phyloP scores from a whole-genome alignment of 768 basidiomycete species.

The Leucocoprinus sp. region DNA sequence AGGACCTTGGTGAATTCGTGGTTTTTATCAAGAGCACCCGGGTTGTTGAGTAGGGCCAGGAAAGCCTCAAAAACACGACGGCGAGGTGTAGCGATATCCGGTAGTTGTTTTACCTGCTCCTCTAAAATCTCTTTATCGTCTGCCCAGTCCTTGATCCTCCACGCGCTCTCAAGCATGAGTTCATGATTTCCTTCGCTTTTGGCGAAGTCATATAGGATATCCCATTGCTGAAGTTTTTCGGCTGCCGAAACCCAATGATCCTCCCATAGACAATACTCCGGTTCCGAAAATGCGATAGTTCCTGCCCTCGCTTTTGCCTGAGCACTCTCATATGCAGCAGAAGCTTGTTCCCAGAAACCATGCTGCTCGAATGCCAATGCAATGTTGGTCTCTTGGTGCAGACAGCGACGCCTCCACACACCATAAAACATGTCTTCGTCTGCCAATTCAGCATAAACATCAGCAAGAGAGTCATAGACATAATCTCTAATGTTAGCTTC shows the following conservation, averaged over 20 bases:
- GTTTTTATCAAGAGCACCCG: conserved; percentile 74
- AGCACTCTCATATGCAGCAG: conserved; percentile 80
- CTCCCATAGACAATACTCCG: conserved; percentile 97
- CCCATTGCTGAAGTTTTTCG: conserved; percentile 98
- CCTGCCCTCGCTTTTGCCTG: conserved; percentile 80
- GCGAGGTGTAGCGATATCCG: conserved; percentile 89
- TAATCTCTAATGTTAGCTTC: conserved; percentile 74
- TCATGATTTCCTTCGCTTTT: conserved; percentile 87
- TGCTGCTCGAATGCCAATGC: conserved; percentile 90
- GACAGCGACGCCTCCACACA: conserved; percentile 82
- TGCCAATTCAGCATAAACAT: conserved; percentile 89
- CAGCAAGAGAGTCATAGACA: conserved; percentile 84
- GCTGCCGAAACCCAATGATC: conserved; percentile 97
- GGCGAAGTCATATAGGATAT: conserved; percentile 85
- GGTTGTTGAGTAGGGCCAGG: conserved; percentile 79
- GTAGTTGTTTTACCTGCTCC: conserved; percentile 68
- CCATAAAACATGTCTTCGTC: conserved; percentile 99
- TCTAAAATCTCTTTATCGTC: conserved; percentile 72
- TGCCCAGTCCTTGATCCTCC: conserved; percentile 91
- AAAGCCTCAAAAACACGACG: conserved; percentile 97
- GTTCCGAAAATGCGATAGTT: conserved; percentile 82
- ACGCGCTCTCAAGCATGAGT: conserved; percentile 88
- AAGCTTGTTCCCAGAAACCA: conserved; percentile 94
- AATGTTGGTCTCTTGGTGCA: conserved; percentile 85
- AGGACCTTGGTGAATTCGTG: conserved; percentile 80